Base-by-base conservation (phyloP, 768 basidiomycete species). In the Collybia sordida region DNA sequence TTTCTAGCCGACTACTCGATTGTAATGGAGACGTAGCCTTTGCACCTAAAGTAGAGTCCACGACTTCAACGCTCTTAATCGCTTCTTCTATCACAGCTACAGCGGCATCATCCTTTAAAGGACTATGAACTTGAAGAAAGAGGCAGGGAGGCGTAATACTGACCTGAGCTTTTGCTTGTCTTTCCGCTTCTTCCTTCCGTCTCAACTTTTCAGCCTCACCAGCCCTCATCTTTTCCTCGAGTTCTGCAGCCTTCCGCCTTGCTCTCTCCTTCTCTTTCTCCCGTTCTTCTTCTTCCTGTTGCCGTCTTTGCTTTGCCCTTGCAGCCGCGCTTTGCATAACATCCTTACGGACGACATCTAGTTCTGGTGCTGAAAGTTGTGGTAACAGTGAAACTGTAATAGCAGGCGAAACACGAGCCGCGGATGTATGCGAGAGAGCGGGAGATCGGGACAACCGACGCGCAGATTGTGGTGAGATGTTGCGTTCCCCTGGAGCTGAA, bases 271-370 rank as follows among this genome's bases (percentile, higher is more conserved):
- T 81, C 64, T 87, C 86, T 41, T 81, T 85, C 61, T 90, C 85
- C 14, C 92, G 78, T 56, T 89, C 86, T 53, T 84, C 86, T 62
- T 95, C 93, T 57, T 94, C 93, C 44, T 87, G 79, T 59, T 90
- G 85, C 41, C 90, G 73, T 47, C 93, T 75, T 53, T 86, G 79
- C 59, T 82, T 86, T 5, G 93, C 93, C 35, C 91, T 80, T 53
- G 90, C 91, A 1, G 93, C 93, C 5, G 89, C 89, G 47, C 67
- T 79, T 52, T 92, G 91, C 93, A 94, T 93, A 15, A 85, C 70
- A 40, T 83, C 82, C 63, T 88, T 88, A 50, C 80, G 77, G n/a
- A 72, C 79, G 45, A 82, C 82, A 44, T 91, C 87, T 24, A 88
- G 59, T 48, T 83, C 82, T 27, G 70, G 60, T 2, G 72, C 63